Evolutionary conservation across 257 asterid genomes (phyloP), one percentile per base, ranked within the genome.

Genomic region (Scutellaria baicalensis): DNA sequence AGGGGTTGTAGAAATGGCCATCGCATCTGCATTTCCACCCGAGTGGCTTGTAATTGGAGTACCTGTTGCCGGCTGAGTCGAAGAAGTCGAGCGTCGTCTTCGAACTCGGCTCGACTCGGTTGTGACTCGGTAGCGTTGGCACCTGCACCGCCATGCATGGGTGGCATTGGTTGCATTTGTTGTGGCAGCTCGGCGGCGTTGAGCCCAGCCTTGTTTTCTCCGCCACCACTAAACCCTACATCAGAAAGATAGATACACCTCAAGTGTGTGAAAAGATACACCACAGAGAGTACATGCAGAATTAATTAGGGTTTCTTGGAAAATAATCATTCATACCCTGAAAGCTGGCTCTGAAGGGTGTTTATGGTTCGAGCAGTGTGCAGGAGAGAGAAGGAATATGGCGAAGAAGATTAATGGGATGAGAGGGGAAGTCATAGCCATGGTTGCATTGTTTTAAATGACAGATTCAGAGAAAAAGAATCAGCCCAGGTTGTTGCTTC

Each of bases 21-120:
- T 70, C 86, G 72, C 99, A 94, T 71, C 92, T 85, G 88, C 99
- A 91, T 72, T 91, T 91, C 99, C 99, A 94, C 0, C 97, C 99
- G 2, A 94, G 89, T 33, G 99, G 99, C 90, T 94, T 94, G 88
- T 94, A 94, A 85, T 94, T 91, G 14, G 99, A 89, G 87, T 94
- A 91, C 89, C 96, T 81, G 80, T 84, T 86, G 2, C 79, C 82
- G 2, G 79, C 54, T 3, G 80, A 47, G 23, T 81, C 87, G 64
- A 63, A 75, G 80, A 80, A 78, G 56, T 83, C 84, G 43, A 75
- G 33, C 38, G 81, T 73, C 17, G 39, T 50, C 10, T 6, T 47
- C 6, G 52, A 58, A 8, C 59, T 50, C 59, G 84, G 83, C 1
- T 62, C 51, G 33, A 67, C 70, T 18, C 74, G 80, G 80, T 62